Evolutionary conservation across 164 flowering plant genomes (phyloP).

Genomic region (Buxus sempervirens): DNA sequence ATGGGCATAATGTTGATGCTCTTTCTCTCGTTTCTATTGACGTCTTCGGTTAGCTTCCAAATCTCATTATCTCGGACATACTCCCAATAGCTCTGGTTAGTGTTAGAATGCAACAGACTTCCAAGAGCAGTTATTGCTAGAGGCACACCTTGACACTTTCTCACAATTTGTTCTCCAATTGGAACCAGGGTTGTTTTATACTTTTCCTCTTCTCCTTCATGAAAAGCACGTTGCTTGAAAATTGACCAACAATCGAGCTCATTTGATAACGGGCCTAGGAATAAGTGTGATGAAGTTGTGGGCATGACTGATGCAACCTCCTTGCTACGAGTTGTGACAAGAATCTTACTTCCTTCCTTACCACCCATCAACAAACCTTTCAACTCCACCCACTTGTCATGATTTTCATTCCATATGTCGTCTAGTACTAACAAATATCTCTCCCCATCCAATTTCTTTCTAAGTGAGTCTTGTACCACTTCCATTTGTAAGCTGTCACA

Average conservation of each 20-base stretch:
- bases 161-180: neutral
- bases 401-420: conserved; percentile 7
- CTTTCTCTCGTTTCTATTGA: conserved; percentile 1
- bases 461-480: neutral
- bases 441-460: neutral
- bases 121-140: neutral
- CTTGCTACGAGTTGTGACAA: neutral
- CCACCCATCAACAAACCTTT: neutral
- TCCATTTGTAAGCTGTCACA: neutral
- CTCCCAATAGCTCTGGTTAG: neutral
- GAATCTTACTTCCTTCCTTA: neutral
- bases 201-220: neutral
- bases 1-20: conserved; percentile 7
- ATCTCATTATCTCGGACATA: conserved; percentile 13
- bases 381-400: neutral
- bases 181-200: neutral
- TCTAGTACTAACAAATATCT: conserved; percentile 12
- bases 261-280: neutral
- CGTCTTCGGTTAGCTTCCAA: conserved; percentile 9
- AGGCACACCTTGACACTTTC: neutral
- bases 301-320: neutral
- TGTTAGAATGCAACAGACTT: neutral
- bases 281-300: neutral
- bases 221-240: neutral
- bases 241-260: neutral